Evolutionary conservation across 2,329 filamentous ascomycete species (phyloP).

Genomic region (Hypoxylon sp.): DNA sequence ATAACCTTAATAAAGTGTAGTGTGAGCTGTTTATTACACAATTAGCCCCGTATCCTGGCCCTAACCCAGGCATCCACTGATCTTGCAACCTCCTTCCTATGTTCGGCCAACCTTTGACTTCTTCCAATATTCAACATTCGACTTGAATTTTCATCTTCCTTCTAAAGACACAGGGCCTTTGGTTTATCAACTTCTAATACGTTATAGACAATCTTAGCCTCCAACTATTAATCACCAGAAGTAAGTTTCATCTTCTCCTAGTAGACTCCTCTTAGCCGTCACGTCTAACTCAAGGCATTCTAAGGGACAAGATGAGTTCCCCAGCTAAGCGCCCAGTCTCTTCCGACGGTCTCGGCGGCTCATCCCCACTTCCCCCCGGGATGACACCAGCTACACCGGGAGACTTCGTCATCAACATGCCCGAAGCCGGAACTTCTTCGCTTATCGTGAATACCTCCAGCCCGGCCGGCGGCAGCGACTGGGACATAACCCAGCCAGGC

Average conservation of each 20-base stretch:
- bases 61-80: not conserved
- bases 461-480: not conserved
- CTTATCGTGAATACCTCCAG: not conserved
- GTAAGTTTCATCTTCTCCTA: not conserved
- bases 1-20: not conserved
- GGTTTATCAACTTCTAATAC: too few relatives aligned
- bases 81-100: not conserved
- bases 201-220: not conserved
- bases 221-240: not conserved
- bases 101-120: not conserved
- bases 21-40: not conserved
- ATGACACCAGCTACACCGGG: too few relatives aligned
- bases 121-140: not conserved
- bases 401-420: too few relatives aligned
- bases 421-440: not conserved
- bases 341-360: too few relatives aligned
- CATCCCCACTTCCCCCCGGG: too few relatives aligned
- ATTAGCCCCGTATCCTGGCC: not conserved
- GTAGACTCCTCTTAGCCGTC: not conserved
- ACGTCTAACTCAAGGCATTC: not conserved
- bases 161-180: not conserved
- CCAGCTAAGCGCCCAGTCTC: not conserved
- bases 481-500: not conserved
- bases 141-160: not conserved
- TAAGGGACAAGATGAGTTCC: not conserved